Evolutionary conservation across 495 filamentous ascomycete genomes (phyloP), one percentile per base, ranked within the genome.

Genomic region (Penicillium coprophilum): DNA sequence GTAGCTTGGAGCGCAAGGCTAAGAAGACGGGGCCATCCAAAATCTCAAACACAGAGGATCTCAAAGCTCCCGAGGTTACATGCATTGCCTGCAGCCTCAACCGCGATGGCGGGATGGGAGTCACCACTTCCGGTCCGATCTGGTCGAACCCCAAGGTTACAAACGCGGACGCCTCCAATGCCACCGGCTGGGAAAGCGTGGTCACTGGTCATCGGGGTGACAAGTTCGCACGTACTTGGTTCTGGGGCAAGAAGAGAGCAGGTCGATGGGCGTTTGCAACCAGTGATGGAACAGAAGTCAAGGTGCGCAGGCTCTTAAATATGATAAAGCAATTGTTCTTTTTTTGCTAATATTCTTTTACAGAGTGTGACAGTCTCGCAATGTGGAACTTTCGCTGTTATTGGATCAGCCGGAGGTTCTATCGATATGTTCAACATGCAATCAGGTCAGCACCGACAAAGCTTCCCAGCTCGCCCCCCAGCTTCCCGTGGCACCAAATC

Each of bases 381-480:
- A 10, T 97, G 94, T 71, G 95, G 94, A 55, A 96, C 87, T 3
- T 99, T 99, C 73, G 91, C 90, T 27, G 70, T 97, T n/a, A 74
- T 99, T 17, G 94, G 95, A 5, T 96, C 91, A 15, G 82, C 81
- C 27, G 85, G 81, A 24, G 94, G 94, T 36, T 82, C 82, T 38
- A 84, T 99, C 55, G 89, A 93, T 63, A 89, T 96, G 85, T 97
- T 88, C 80, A 99, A 99, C 69, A 78, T 99, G 58, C 94, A 99
- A 68, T 97, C 92, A 23, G 94, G 94, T 38, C 72, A 85, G 12
- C 88, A 93, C 67, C 84, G 93, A 43, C 90, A 91, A 58, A 83
- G 86, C 24, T 97, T 93, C 70, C 94, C 94, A 24, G 80, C 89
- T 11, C 82, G 48, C 64, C 87, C 53, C 83, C 82, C 36, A 80